Conservation (phyloP, 331 rosid species). For the Phaseolus coccineus region DNA sequence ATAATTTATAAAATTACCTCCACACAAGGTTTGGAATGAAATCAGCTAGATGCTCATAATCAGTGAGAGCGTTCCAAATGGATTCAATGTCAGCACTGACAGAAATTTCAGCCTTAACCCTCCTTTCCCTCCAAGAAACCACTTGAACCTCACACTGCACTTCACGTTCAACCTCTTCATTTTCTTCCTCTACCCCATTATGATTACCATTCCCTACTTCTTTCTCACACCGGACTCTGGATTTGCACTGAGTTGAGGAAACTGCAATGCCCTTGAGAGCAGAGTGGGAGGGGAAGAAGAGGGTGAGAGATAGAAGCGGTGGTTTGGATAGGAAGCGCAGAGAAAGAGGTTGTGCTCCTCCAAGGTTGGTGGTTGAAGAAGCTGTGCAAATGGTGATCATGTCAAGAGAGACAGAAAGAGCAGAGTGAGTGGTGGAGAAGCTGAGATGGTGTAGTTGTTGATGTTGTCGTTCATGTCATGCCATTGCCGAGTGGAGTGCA, state of each 20-base stretch:
- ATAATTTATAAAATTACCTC: slow-evolving; percentile 54
- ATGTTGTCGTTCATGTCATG: slow-evolving; percentile 18
- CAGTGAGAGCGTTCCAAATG: slow-evolving; percentile 91
- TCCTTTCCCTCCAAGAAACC: slow-evolving; percentile 87
- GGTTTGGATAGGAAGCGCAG: slow-evolving; percentile 34
- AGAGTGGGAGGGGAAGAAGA: slow-evolving; percentile 33
- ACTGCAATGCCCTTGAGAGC: slow-evolving; percentile 38
- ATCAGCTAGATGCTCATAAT: slow-evolving; percentile 89
- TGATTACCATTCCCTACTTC: background rate
- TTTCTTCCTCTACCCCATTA: slow-evolving; percentile 22
- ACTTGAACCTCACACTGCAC: slow-evolving; percentile 80
- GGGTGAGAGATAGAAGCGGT: slow-evolving; percentile 32
- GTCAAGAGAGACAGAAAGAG: background rate
- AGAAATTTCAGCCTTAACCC: slow-evolving; percentile 65
- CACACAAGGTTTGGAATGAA: slow-evolving; percentile 92
- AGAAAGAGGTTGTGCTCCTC: slow-evolving; percentile 33
- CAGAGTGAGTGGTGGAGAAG: slow-evolving; percentile 20
- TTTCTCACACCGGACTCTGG: slow-evolving; percentile 42
- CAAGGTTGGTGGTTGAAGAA: slow-evolving; percentile 44
- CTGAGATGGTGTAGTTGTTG: background rate
- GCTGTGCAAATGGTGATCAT: slow-evolving; percentile 52
- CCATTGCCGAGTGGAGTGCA: background rate
- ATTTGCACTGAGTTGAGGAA: slow-evolving; percentile 46
- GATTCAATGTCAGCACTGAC: slow-evolving; percentile 74
- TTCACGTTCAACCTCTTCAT: slow-evolving; percentile 49